Percentiles rank a stretch among this genome's conserved stretches.
phyloP scores from a whole-genome alignment of 139 green algal genomes.

The Penium margaritaceum region DNA sequence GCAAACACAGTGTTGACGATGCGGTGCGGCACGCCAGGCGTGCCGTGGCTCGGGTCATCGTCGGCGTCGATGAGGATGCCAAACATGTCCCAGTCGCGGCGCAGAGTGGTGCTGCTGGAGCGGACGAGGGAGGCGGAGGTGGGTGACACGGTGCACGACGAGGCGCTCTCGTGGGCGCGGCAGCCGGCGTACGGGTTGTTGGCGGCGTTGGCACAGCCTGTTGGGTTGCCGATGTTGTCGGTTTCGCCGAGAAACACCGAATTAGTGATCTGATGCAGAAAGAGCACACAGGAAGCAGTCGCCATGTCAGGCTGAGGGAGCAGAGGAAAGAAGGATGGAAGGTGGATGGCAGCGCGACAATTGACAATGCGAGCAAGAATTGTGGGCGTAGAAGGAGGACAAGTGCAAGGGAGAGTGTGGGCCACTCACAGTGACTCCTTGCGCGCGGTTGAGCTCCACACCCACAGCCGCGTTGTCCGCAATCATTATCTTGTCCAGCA shows the following conservation, averaged over 20 bases:
- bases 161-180: background rate
- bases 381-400: background rate
- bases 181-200: background rate
- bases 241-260: slow-evolving; percentile 1
- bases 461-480: slow-evolving; percentile 31
- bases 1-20: slow-evolving; percentile 12
- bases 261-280: background rate
- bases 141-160: background rate
- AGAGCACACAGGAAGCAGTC: no score
- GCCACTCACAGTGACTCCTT: slow-evolving; percentile 14
- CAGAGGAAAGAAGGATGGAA: no score
- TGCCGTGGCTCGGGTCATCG: slow-evolving; percentile 11
- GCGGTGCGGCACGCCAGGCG: slow-evolving; percentile 1
- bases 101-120: background rate
- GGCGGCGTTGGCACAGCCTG: background rate
- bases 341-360: background rate
- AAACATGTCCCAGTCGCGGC: slow-evolving; percentile 3
- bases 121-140: background rate
- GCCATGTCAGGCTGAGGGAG: no score
- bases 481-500: slow-evolving; percentile 8
- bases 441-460: slow-evolving; percentile 28
- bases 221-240: background rate
- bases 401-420: background rate
- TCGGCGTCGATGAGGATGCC: slow-evolving; percentile 20
- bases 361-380: background rate